Conservation (phyloP, 2,329 filamentous ascomycete species). For the Aaosphaeria pasadenensis region DNA sequence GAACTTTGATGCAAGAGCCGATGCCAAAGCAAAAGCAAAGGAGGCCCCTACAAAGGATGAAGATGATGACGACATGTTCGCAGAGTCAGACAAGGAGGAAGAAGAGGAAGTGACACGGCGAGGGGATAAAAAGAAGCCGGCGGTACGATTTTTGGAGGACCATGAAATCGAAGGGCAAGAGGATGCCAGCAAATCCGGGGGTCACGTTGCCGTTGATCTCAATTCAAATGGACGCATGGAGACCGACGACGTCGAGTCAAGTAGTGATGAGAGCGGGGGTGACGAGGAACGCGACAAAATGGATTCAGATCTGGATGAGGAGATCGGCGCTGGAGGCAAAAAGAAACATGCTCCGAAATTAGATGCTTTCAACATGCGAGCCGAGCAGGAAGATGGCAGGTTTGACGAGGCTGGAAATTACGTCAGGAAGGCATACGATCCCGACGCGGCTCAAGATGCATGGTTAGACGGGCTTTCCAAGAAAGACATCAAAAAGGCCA, state of each 20-base stretch:
- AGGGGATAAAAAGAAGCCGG: conserved; percentile 59
- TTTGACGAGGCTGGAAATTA: conserved; percentile 93
- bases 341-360: conserved; percentile 92
- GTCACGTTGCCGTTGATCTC: conserved; percentile 61
- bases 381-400: conserved; percentile 85
- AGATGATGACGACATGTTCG: conserved; percentile 76
- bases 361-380: conserved; percentile 91
- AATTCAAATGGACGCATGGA: conserved; percentile 28
- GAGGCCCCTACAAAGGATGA: conserved; percentile 34
- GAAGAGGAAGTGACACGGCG: conserved; percentile 52
- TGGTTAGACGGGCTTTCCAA: conserved; percentile 94
- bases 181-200: conserved; percentile 67
- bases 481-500: conserved; percentile 86
- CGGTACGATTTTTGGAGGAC: conserved; percentile 58
- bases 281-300: conserved; percentile 67
- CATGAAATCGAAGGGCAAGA: conserved; percentile 79
- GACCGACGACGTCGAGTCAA: conserved; percentile 63
- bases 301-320: conserved; percentile 71
- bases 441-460: conserved; percentile 83
- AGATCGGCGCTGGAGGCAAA: conserved; percentile 84
- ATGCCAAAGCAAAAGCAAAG: conserved; percentile 49
- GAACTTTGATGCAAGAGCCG: conserved; percentile 74
- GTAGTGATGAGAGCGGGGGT: conserved; percentile 53
- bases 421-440: conserved; percentile 82
- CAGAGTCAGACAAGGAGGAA: conserved; percentile 55